Evolutionary conservation across 768 basidiomycete species (phyloP).

Genomic region (Xanthoconium purpureum): DNA sequence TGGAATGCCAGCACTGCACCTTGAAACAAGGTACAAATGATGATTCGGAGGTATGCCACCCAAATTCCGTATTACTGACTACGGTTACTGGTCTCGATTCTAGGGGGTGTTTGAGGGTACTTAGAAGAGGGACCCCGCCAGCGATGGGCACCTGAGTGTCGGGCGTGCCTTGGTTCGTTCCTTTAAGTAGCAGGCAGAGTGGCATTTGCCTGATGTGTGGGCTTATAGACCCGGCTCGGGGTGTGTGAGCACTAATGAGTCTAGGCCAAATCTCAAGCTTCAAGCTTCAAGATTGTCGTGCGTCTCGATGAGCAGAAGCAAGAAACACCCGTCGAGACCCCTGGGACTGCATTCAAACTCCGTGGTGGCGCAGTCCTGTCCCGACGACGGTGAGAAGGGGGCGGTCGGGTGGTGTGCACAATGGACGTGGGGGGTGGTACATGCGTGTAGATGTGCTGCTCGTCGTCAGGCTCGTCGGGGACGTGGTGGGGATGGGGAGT

Average conservation of each 20-base stretch:
- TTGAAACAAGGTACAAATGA: background rate
- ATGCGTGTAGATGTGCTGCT: background rate
- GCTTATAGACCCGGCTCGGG: too few relatives aligned
- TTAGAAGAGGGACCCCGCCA: too few relatives aligned
- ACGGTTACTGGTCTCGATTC: too few relatives aligned
- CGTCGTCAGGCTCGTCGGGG: constrained; percentile 3
- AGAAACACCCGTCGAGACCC: constrained; percentile 26
- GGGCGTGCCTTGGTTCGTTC: too few relatives aligned
- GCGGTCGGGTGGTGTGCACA: background rate
- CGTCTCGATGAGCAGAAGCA: background rate
- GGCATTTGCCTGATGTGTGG: too few relatives aligned
- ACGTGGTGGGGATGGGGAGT: background rate
- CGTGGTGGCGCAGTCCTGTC: constrained; percentile 14
- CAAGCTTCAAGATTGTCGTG: too few relatives aligned
- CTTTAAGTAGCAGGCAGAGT: too few relatives aligned
- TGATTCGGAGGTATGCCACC: background rate
- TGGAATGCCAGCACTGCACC: background rate
- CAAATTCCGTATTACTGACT: background rate
- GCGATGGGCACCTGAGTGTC: too few relatives aligned
- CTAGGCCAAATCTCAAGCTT: too few relatives aligned
- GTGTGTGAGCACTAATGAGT: too few relatives aligned
- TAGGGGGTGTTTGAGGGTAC: too few relatives aligned
- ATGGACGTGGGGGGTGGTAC: background rate
- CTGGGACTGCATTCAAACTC: constrained; percentile 31
- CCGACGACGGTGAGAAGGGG: background rate